Conservation (phyloP, 352 stramenopile species). For the Aphanomyces cochlioides region DNA sequence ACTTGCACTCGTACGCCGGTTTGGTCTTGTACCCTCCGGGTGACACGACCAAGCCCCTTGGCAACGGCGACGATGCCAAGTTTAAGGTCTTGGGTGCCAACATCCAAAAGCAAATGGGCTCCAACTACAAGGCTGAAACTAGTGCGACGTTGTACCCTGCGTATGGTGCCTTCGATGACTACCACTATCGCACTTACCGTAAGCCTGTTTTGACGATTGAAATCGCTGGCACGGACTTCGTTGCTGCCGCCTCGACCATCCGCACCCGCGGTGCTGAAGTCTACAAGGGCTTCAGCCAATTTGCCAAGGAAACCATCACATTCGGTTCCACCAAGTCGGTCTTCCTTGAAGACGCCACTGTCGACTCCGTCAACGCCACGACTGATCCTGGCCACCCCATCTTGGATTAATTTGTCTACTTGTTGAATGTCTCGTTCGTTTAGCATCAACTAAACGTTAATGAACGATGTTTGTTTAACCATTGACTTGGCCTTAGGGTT, state of each 20-base stretch:
- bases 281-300: slow-evolving; percentile 35
- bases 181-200: slow-evolving; percentile 37
- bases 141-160: slow-evolving; percentile 33
- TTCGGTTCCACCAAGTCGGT: neutral
- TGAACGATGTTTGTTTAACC: too few species aligned
- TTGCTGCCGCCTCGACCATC: slow-evolving; percentile 30
- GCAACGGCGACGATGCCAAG: slow-evolving; percentile 34
- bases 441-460: too few species aligned
- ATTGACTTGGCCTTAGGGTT: too few species aligned
- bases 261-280: slow-evolving; percentile 34
- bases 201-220: slow-evolving; percentile 38
- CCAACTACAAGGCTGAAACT: slow-evolving; percentile 37
- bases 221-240: slow-evolving; percentile 37
- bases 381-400: too few species aligned
- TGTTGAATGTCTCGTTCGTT: too few species aligned
- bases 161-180: slow-evolving; percentile 40
- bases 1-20: slow-evolving; percentile 37
- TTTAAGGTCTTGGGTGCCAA: slow-evolving; percentile 36
- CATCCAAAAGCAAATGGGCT: slow-evolving; percentile 33
- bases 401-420: too few species aligned
- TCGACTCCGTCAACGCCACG: too few species aligned
- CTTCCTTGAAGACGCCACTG: too few species aligned
- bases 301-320: slow-evolving; percentile 31
- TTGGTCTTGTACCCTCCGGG: slow-evolving; percentile 36
- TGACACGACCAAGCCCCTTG: neutral